Base-by-base conservation (phyloP, 306 rosid species). In the Ziziphus jujuba region DNA sequence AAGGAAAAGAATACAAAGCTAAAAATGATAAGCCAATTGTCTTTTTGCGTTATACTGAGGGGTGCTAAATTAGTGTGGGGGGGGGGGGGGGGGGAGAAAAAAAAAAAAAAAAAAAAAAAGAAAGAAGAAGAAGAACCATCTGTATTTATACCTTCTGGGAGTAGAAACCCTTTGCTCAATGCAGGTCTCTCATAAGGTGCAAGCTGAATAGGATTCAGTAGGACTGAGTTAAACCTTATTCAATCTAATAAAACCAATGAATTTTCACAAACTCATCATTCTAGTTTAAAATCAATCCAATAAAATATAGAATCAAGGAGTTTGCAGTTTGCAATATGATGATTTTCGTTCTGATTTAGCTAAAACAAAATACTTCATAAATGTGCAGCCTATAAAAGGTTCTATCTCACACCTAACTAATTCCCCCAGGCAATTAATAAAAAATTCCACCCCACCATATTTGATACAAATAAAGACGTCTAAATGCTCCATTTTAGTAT, bases 111-210 rank as follows among this genome's bases (percentile, higher is more conserved):
- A 35, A 40, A 53, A 75, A 9, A n/a, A 45, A 51, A 38, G 10
- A 56, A 65, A 74, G 49, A 56, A 48, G n/a, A n/a, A n/a, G n/a
- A n/a, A n/a, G n/a, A n/a, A n/a, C n/a, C n/a, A n/a, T n/a, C n/a
- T n/a, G 52, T 69, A 60, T 52, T 2, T 70, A 61, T 80, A 93
- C 97, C 97, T 85, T 90, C 96, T 35, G 99, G 99, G 71, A 93
- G 96, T 80, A 93, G 81, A 81, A 67, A 90, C 28, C 99, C 99
- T 80, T 93, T 93, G 87, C 99, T 90, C 78, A 93, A 84, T 60
- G 97, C 99, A 66, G 99, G 99, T 71, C 99, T 93, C 87, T 93
- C 99, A 70, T 93, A 93, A 64, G 99, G 99, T 4, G 96, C 82
- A 64, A 90, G 96, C 99, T 93, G 88, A 81, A 80, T 83, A 35